Percentiles rank a stretch among this genome's conserved stretches.
These are phyloP conservation scores for Gamarada debralockiae DNA, from an alignment of 495 filamentous ascomycete species.

Conservation along the genomic window DNA sequence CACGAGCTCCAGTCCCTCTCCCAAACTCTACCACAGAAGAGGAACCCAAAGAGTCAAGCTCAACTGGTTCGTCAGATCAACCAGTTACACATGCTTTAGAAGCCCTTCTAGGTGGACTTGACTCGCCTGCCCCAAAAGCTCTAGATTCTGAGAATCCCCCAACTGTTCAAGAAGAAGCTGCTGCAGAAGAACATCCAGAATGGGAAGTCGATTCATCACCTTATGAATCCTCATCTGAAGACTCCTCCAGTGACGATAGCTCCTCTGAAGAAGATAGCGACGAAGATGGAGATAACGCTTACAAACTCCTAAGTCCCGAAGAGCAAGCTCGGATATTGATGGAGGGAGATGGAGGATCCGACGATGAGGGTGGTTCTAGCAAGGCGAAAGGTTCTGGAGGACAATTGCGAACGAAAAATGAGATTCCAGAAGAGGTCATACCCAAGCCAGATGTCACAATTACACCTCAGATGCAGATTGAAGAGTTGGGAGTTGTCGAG, in stretches of 20 bases:
- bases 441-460: conserved; percentile 72
- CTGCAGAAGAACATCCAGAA: conserved; percentile 21
- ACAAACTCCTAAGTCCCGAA: conserved; percentile 67
- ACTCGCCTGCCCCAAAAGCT: conserved; percentile 3
- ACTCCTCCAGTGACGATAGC: conserved; percentile 41
- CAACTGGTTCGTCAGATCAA: no score
- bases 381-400: conserved; percentile 43
- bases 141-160: not conserved
- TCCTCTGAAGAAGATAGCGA: conserved; percentile 48
- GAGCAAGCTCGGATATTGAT: conserved; percentile 80
- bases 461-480: conserved; percentile 70
- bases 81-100: conserved; percentile 41
- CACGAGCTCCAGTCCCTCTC: no score
- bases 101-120: conserved; percentile 39
- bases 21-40: not conserved
- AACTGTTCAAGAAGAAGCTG: not conserved
- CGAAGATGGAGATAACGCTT: conserved; percentile 66
- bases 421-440: conserved; percentile 61
- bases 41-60: no score
- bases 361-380: conserved; percentile 55
- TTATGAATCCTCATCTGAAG: conserved; percentile 43
- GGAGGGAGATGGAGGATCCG: conserved; percentile 63
- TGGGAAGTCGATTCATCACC: conserved; percentile 60
- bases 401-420: conserved; percentile 67
- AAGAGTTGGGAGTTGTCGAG: conserved; percentile 67